phyloP scores from a whole-genome alignment of 2,329 filamentous ascomycete genomes.

The Ophiostoma ulmi region DNA sequence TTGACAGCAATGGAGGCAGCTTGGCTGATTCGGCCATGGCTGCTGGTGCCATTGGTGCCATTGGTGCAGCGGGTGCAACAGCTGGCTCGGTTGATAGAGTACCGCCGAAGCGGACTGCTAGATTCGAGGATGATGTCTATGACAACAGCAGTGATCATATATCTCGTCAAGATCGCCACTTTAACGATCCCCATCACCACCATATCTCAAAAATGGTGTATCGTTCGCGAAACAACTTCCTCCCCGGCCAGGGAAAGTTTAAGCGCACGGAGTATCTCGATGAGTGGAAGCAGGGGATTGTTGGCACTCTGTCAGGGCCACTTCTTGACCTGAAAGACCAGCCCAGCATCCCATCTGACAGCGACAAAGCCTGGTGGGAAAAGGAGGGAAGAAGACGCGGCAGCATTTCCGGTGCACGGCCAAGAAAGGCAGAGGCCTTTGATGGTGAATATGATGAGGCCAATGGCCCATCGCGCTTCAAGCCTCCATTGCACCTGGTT shows the following conservation, averaged over 20 bases:
- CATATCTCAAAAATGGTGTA: conserved; percentile 41
- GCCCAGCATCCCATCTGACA: conserved; percentile 39
- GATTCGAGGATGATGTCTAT: conserved; percentile 33
- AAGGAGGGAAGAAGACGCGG: conserved; percentile 43
- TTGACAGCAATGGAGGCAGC: not conserved
- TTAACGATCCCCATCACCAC: conserved; percentile 32
- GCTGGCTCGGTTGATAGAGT: conserved; percentile 15
- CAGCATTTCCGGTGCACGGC: conserved; percentile 44
- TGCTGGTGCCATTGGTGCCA: not conserved
- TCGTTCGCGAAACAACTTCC: conserved; percentile 40
- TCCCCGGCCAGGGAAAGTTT: conserved; percentile 53
- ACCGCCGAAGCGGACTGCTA: conserved; percentile 24
- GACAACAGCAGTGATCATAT: conserved; percentile 27
- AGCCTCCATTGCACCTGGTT: conserved; percentile 76
- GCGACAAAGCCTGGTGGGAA: conserved; percentile 73
- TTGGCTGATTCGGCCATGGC: not conserved
- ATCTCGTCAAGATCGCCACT: conserved; percentile 29
- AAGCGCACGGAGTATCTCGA: conserved; percentile 57
- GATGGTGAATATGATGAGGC: conserved; percentile 63
- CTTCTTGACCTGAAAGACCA: conserved; percentile 56
- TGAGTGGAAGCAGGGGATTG: conserved; percentile 66
- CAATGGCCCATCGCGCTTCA: conserved; percentile 65
- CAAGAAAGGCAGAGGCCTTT: conserved; percentile 57
- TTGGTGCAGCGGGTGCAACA: conserved; percentile 17
- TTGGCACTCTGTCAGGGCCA: conserved; percentile 54